Evolutionary conservation across 2,329 filamentous ascomycete species (phyloP), one percentile per base, ranked within the genome.

Genomic region (Trichoderma atroviride): DNA sequence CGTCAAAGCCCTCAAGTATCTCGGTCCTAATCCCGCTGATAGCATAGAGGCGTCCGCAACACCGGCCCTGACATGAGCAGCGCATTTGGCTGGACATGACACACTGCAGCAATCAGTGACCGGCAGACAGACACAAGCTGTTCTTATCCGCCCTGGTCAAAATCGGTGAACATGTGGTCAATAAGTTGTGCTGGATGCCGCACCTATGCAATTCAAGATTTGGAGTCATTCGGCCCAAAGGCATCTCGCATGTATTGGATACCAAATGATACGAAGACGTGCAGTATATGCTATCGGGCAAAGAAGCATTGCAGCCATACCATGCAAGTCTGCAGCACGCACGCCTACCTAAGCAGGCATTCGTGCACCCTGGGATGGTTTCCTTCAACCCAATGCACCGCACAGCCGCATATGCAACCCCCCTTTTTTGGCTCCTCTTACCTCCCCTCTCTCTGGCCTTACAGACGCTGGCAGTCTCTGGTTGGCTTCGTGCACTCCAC

Each of bases 1-100:
- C 13, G 85, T 88, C 70, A 83, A 81, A 77, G 81, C 82, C 13
- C 68, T 85, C 52, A 75, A 77, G 59, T 77, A 76, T 69, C 72
- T 76, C 35, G 73, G 72, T 35, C 70, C 31, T 22, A 50, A 60
- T 43, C 4, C 50, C 9, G 22, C 19, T 29, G 16, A 29, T 24
- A 40, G 50, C 50, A 31, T n/a, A 56, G 37, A 53, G n/a, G 24
- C 16, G 33, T 69, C 50, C 14, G 29, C 58, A 31, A 33, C 37
- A 35, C 19, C 50, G 29, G 35, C 58, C 52, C 37, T 37, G 27
- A 57, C 58, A 47, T 69, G 58, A 57, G 66, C 52, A 47, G n/a
- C 37, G 40, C 43, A 14, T 43, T 53, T 31, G 22, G 24, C 22
- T 11, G 22, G 47, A 24, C 22, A 31, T 22, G 31, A 47, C 24